A percentile compares a stretch with the other conserved stretches of the same genome.
phyloP scores from a whole-genome alignment of 169 alveolate genomes.

The Plasmodium cynomolgi region DNA sequence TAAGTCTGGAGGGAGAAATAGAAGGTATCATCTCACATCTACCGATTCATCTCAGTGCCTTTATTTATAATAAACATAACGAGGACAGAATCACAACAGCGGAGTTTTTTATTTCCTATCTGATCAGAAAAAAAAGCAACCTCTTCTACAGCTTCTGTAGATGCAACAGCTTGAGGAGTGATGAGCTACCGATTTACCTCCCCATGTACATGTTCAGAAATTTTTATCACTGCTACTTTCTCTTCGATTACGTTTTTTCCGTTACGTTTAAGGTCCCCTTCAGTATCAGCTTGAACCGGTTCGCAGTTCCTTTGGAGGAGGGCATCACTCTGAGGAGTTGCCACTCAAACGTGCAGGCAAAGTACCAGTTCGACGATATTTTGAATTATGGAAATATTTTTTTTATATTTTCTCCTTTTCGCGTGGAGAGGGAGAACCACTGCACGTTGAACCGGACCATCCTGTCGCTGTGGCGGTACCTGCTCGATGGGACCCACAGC shows the following conservation, averaged over 20 bases:
- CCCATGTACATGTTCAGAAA: slow-evolving; percentile 32
- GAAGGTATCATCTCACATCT: slow-evolving; percentile 26
- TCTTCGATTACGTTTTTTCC: slow-evolving; percentile 20
- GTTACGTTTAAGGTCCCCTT: slow-evolving; percentile 6
- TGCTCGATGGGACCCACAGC: slow-evolving; percentile 5
- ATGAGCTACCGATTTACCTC: slow-evolving; percentile 21
- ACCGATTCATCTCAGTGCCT: slow-evolving; percentile 59
- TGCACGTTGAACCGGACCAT: slow-evolving; percentile 1
- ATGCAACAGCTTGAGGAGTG: slow-evolving; percentile 3
- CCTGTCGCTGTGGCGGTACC: not conserved
- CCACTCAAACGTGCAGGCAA: not conserved
- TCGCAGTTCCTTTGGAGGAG: not conserved
- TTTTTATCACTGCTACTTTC: slow-evolving; percentile 27
- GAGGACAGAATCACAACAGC: slow-evolving; percentile 41
- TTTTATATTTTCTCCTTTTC: not conserved
- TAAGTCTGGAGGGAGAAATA: not conserved
- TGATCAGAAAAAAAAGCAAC: slow-evolving; percentile 19
- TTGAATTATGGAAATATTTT: slow-evolving; percentile 7
- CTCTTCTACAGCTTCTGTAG: slow-evolving; percentile 35
- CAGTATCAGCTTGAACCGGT: not conserved
- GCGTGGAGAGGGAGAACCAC: not conserved
- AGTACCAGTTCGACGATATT: not conserved
- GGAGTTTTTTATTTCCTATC: slow-evolving; percentile 41
- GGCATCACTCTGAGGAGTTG: not conserved
- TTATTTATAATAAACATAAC: slow-evolving; percentile 34